Conservation (phyloP, 441 rosid species). For the Erodium moschatum region DNA sequence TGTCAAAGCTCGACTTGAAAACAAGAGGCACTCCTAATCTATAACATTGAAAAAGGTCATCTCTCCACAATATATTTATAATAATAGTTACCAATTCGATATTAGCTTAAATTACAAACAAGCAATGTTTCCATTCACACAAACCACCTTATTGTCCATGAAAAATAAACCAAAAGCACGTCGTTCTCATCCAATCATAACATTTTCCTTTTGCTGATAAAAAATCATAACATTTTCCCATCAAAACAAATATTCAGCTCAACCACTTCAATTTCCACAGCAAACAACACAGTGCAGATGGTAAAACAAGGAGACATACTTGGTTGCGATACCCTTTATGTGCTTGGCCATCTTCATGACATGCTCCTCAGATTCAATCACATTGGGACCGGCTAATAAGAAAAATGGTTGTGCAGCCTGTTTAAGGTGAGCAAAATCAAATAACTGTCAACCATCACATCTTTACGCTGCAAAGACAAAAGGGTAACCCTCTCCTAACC, state of each 20-base stretch:
- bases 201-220: too few species aligned
- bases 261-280: background rate
- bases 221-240: too few species aligned
- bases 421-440: background rate
- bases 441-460: constrained; percentile 8
- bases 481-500: constrained; percentile 28
- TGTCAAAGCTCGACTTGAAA: constrained; percentile 90
- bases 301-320: constrained; percentile 31
- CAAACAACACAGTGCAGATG: background rate
- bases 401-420: constrained; percentile 77
- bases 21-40: constrained; percentile 72
- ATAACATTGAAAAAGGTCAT: constrained; percentile 15
- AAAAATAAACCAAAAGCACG: background rate
- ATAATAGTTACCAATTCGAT: background rate
- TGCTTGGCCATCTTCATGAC: constrained; percentile 58
- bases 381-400: constrained; percentile 84
- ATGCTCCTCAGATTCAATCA: constrained; percentile 86
- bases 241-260: too few species aligned
- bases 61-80: background rate
- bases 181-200: background rate
- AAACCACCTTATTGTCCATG: background rate
- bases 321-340: constrained; percentile 50
- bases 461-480: background rate
- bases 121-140: background rate
- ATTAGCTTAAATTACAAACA: background rate